These are phyloP conservation scores for Exophiala xenobiotica DNA, from an alignment of 2,329 filamentous ascomycete species.

Conservation along the genomic window DNA sequence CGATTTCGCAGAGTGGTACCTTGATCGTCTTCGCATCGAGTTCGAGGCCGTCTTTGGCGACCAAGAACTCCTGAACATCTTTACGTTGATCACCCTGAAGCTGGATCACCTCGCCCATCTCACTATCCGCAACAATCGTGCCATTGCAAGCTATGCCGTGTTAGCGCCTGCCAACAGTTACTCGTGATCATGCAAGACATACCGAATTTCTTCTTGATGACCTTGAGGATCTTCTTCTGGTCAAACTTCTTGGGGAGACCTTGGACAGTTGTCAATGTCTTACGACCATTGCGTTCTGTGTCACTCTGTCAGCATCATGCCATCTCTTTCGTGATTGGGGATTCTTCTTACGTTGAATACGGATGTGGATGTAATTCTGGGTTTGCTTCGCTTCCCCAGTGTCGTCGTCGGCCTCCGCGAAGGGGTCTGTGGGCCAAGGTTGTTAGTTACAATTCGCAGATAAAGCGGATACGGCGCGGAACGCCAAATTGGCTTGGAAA, in stretches of 20 bases:
- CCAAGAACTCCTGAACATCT: slow-evolving; percentile 96
- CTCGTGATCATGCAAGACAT: slow-evolving; percentile 45
- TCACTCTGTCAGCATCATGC: slow-evolving; percentile 16
- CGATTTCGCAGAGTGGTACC: slow-evolving; percentile 48
- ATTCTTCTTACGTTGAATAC: slow-evolving; percentile 84
- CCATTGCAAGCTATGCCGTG: slow-evolving; percentile 99
- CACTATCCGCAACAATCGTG: slow-evolving; percentile 91
- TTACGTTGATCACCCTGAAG: slow-evolving; percentile 99
- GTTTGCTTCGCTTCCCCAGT: slow-evolving; percentile 92
- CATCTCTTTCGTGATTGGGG: not conserved
- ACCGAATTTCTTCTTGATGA: slow-evolving; percentile 99
- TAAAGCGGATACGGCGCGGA: not conserved
- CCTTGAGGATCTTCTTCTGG: slow-evolving; percentile 99
- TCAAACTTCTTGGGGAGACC: slow-evolving; percentile 98
- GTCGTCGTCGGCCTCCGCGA: slow-evolving; percentile 99
- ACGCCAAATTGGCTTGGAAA: not conserved
- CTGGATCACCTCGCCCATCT: slow-evolving; percentile 99
- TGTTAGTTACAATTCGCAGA: slow-evolving; percentile 11
- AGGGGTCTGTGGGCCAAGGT: slow-evolving; percentile 73
- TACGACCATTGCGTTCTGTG: slow-evolving; percentile 99
- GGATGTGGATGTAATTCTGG: slow-evolving; percentile 99
- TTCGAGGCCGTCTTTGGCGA: slow-evolving; percentile 88
- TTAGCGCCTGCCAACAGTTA: not conserved
- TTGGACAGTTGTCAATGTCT: slow-evolving; percentile 99
- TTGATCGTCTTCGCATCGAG: slow-evolving; percentile 97